A percentile compares a stretch with the other conserved stretches of the same genome.
Conservation (phyloP, 2,329 filamentous ascomycete species). For the Cladosporium cucumerinum region DNA sequence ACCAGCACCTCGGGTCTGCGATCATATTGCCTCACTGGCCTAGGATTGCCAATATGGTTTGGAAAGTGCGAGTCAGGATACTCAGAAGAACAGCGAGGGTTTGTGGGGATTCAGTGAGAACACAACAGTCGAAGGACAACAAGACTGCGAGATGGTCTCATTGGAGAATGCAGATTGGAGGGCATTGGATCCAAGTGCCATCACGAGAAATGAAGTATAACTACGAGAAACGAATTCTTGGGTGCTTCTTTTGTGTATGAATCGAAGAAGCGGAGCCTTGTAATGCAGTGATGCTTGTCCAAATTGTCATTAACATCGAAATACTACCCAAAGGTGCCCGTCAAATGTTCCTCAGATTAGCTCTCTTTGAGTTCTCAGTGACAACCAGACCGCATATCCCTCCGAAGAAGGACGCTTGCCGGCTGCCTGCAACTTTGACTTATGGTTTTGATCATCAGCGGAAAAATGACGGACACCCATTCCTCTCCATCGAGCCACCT, state of each 20-base stretch:
- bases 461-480: conserved; percentile 12
- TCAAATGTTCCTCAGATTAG: conserved; percentile 17
- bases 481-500: background rate
- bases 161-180: background rate
- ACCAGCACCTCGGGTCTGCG: background rate
- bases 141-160: background rate
- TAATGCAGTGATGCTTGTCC: background rate
- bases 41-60: background rate
- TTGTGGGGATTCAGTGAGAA: background rate
- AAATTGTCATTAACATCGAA: background rate
- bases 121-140: background rate
- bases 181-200: background rate
- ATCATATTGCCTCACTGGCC: background rate
- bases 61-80: background rate
- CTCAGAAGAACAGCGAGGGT: background rate
- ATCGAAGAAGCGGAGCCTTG: background rate
- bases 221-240: background rate
- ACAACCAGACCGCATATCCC: conserved; percentile 15
- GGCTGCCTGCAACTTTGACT: conserved; percentile 20
- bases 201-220: background rate
- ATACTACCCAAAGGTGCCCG: background rate
- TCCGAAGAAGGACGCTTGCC: conserved; percentile 1
- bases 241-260: background rate
- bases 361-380: conserved; percentile 18
- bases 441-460: conserved; percentile 18